These are phyloP conservation scores for Carex myosuroides DNA, from an alignment of 176 grass and related monocot species.

Conservation along the genomic window DNA sequence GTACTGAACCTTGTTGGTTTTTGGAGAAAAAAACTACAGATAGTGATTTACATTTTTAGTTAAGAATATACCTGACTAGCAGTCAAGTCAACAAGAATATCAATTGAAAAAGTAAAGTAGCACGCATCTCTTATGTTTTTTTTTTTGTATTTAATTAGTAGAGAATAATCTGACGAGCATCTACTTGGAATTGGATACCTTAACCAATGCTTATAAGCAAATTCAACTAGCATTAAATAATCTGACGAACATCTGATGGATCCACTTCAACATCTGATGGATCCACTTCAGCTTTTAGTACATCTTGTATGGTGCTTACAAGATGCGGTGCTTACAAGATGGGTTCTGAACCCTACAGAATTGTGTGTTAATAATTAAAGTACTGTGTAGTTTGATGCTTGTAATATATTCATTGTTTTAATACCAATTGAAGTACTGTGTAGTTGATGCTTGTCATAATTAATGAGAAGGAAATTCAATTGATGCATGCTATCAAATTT, in stretches of 20 bases:
- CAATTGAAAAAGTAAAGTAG: background rate
- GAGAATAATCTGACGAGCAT: background rate
- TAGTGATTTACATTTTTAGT: background rate
- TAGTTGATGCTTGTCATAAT: background rate
- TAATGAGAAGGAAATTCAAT: background rate
- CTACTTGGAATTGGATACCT: background rate
- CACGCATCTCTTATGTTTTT: background rate
- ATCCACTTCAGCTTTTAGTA: no score
- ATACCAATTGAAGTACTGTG: no score
- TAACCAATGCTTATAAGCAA: slow-evolving; percentile 8
- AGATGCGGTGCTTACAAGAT: no score
- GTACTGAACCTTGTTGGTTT: no score
- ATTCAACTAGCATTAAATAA: background rate
- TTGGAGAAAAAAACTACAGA: background rate
- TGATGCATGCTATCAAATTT: background rate
- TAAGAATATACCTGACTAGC: background rate
- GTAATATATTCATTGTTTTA: no score
- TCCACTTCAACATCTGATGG: no score
- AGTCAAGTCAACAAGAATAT: background rate
- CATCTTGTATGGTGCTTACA: no score
- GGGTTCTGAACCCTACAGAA: no score
- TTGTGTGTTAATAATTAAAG: no score
- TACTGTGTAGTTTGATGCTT: no score
- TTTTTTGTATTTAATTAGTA: background rate
- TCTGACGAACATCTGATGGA: background rate